Conservation (phyloP, 768 basidiomycete species). For the Exidia glandulosa region DNA sequence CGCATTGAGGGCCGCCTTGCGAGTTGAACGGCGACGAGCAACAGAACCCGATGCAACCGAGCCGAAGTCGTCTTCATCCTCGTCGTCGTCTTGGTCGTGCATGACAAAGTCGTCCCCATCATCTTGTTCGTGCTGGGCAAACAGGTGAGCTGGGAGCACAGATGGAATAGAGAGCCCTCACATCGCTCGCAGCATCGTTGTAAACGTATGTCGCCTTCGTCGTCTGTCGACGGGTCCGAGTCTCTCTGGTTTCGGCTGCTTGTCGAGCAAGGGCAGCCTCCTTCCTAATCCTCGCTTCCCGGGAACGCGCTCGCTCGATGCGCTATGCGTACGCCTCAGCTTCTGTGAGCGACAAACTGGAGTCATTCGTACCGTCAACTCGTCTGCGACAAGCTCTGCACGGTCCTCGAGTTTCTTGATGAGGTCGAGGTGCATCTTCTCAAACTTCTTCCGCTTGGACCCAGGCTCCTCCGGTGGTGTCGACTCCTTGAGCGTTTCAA, state of each 20-base stretch:
- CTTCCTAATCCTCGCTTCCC: conserved; percentile 55
- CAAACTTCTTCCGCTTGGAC: conserved; percentile 38
- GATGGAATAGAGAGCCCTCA: conserved; percentile 22
- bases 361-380: conserved; percentile 49
- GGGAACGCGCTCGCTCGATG: conserved; percentile 41
- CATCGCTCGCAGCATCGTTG: conserved; percentile 54
- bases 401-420: conserved; percentile 53
- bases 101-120: conserved; percentile 55
- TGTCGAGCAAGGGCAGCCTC: conserved; percentile 45
- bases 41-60: conserved; percentile 4
- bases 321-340: conserved; percentile 35
- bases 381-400: conserved; percentile 54
- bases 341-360: not conserved
- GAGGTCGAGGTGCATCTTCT: conserved; percentile 49
- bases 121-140: conserved; percentile 29
- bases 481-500: conserved; percentile 48
- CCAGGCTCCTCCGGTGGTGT: conserved; percentile 26
- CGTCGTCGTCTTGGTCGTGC: conserved; percentile 26
- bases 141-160: conserved; percentile 12
- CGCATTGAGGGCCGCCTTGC: conserved; percentile 33
- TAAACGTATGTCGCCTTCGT: conserved; percentile 76
- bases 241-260: conserved; percentile 59
- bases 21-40: conserved; percentile 30
- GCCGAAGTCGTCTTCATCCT: conserved; percentile 27
- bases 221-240: conserved; percentile 63